Percentiles rank a stretch among this genome's conserved stretches.
These are phyloP conservation scores for Bassia scoparia DNA, from an alignment of 148 eudicot species.

Conservation along the genomic window DNA sequence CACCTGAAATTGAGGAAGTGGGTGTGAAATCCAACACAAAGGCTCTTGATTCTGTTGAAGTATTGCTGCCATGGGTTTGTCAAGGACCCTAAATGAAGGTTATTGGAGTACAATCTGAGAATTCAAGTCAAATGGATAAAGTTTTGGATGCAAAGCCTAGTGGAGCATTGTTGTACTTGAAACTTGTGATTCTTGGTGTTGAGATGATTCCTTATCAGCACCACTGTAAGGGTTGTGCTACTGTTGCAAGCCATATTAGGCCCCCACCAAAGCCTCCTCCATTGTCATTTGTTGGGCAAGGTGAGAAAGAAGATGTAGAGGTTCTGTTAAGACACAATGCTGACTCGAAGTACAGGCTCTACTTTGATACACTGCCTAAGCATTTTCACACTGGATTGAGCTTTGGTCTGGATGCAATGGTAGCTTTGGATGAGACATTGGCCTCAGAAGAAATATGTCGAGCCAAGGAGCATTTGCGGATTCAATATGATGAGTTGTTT, in stretches of 20 bases:
- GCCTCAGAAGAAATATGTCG: slow-evolving; percentile 71
- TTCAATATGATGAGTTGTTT: slow-evolving; percentile 69
- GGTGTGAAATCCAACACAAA: no score
- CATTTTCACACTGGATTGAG: slow-evolving; percentile 89
- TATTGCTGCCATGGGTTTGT: not conserved
- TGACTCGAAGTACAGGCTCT: slow-evolving; percentile 55
- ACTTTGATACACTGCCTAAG: slow-evolving; percentile 84
- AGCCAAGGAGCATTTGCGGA: slow-evolving; percentile 89
- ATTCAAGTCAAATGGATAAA: not conserved
- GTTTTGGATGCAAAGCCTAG: no score
- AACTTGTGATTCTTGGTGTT: no score
- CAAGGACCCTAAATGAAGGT: not conserved
- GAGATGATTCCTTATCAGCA: no score
- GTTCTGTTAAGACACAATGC: slow-evolving; percentile 57
- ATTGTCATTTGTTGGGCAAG: no score
- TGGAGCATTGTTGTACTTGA: no score
- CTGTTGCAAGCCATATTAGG: no score
- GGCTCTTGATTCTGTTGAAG: no score
- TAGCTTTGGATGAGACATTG: slow-evolving; percentile 77
- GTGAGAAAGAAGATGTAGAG: no score
- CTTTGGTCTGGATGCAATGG: slow-evolving; percentile 70
- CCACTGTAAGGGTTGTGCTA: no score
- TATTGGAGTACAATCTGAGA: not conserved
- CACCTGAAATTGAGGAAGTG: no score
- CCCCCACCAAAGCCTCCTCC: not conserved